A percentile compares a stretch with the other conserved stretches of the same genome.
Evolutionary conservation across 2,329 filamentous ascomycete species (phyloP).

Genomic region (Rhynchosporium agropyri): DNA sequence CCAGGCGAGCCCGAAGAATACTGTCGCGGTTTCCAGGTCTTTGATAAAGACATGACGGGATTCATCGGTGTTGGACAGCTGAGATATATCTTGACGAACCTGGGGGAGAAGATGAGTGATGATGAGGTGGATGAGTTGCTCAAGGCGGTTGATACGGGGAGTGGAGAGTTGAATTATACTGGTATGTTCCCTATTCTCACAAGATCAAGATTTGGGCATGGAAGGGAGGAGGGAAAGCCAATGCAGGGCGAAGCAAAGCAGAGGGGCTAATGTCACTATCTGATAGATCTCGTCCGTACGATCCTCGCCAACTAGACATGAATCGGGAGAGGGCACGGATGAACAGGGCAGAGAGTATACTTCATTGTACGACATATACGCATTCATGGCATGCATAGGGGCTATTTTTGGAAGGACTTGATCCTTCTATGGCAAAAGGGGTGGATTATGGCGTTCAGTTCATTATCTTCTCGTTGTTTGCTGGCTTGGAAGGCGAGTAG

Average conservation of each 20-base stretch:
- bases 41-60: constrained; percentile 98
- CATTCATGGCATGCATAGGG: constrained; percentile 33
- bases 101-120: constrained; percentile 99
- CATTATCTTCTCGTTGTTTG: background rate
- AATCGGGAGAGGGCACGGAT: constrained; percentile 2
- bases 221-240: background rate
- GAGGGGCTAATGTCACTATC: constrained; percentile 22
- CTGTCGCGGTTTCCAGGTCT: constrained; percentile 97
- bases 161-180: constrained; percentile 96
- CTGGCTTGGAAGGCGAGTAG: constrained; percentile 7
- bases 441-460: constrained; percentile 18
- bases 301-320: constrained; percentile 76
- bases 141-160: constrained; percentile 96
- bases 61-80: constrained; percentile 98
- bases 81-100: constrained; percentile 95
- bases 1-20: constrained; percentile 98
- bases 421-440: constrained; percentile 1
- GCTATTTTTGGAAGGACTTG: background rate
- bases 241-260: background rate
- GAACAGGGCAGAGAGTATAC: constrained; percentile 24
- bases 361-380: constrained; percentile 31
- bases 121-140: constrained; percentile 98
- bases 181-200: constrained; percentile 57
- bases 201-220: background rate
- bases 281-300: constrained; percentile 76